Evolutionary conservation across 345 rosid species (phyloP), one percentile per base, ranked within the genome.

Genomic region (Excoecaria cochinchinensis): DNA sequence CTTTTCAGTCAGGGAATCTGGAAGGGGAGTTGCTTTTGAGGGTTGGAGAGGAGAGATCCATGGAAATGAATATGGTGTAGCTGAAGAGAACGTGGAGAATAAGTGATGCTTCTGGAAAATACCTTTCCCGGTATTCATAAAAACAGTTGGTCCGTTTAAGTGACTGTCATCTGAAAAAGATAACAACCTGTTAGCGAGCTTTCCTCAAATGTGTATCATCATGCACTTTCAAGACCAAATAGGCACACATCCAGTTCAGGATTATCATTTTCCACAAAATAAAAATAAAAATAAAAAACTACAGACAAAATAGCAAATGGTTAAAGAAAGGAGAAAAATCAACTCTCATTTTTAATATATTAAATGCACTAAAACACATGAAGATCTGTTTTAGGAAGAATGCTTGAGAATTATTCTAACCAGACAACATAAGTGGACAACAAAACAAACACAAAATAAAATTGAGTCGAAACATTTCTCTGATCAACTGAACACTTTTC

Each of bases 101-200:
- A n/a, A n/a, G n/a, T n/a, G n/a, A n/a, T n/a, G n/a, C n/a, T n/a
- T n/a, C n/a, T n/a, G n/a, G n/a, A n/a, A n/a, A n/a, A n/a, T n/a
- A n/a, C n/a, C n/a, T 64, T 47, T 71, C 40, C n/a, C 16, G 12
- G 56, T 63, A 39, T 53, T 77, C 79, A 76, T 76, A 52, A 60
- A 61, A 62, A 38, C 61, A 8, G n/a, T 5, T 3, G 25, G 69
- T 9, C 38, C 58, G 40, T 40, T 24, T 36, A 57, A 56, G 12
- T 13, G 7, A 47, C 74, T 61, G 38, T 66, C 31, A 17, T 51
- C 64, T 62, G 53, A 61, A 60, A 47, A 61, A 48, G 15, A 40
- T 1, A 15, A 53, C n/a, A 62, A n/a, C n/a, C n/a, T 31, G 40
- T 70, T 24, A 70, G 59, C 56, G 17, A 11, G 62, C 31, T 8